phyloP scores from a whole-genome alignment of 2,329 filamentous ascomycete genomes.

The Calonectria pauciramosa region DNA sequence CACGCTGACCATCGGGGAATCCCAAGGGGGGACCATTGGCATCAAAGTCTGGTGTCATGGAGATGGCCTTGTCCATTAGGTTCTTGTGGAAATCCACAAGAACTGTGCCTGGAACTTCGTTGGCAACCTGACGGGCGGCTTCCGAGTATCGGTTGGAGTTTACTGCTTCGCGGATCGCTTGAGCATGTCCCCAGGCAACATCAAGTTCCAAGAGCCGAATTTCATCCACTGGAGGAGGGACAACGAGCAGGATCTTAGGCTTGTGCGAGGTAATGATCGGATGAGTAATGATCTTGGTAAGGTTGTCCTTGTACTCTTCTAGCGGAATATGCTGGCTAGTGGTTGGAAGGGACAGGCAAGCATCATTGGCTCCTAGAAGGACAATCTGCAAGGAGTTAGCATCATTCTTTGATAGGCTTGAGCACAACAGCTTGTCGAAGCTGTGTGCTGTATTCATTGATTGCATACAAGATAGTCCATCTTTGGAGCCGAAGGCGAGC shows the following conservation, averaged over 20 bases:
- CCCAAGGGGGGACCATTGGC: neutral
- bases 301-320: neutral
- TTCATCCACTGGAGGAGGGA: neutral
- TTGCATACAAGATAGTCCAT: neutral
- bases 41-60: neutral
- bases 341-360: neutral
- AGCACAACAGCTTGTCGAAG: too few species aligned
- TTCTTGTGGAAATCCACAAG: neutral
- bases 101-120: neutral
- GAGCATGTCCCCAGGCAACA: neutral
- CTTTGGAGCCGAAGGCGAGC: neutral
- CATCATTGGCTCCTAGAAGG: neutral
- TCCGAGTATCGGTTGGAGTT: slow-evolving; percentile 1
- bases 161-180: neutral
- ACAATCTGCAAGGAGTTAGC: neutral
- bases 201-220: neutral
- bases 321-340: neutral
- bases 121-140: neutral
- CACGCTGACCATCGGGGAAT: neutral
- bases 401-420: neutral
- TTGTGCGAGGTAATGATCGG: neutral
- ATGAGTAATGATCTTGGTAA: neutral
- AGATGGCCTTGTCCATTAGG: neutral
- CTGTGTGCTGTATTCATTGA: neutral
- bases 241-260: neutral